A percentile compares a stretch with the other conserved stretches of the same genome.
Conservation (phyloP, 2,329 filamentous ascomycete species). For the Amphichorda felina region DNA sequence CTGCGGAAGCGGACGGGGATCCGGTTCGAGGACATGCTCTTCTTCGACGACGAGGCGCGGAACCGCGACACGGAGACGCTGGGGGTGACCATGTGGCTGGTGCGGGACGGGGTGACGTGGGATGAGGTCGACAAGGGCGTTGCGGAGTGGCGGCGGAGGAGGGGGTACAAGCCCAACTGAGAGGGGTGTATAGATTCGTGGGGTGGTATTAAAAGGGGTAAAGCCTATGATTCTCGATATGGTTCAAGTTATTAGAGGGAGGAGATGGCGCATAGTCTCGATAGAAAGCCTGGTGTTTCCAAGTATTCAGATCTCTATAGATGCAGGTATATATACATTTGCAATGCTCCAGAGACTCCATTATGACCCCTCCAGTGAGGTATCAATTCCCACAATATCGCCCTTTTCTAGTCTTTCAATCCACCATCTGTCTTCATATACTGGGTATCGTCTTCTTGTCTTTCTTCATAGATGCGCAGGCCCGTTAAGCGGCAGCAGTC, state of each 20-base stretch:
- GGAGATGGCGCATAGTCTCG: too few relatives aligned
- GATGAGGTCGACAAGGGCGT: conserved; percentile 72
- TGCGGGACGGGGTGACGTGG: conserved; percentile 67
- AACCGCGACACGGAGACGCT: conserved; percentile 72
- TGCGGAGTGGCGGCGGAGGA: conserved; percentile 66
- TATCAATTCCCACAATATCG: too few relatives aligned
- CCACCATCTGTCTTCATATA: too few relatives aligned
- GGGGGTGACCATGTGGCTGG: conserved; percentile 75
- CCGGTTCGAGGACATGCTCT: conserved; percentile 74
- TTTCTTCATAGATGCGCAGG: not conserved
- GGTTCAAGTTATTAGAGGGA: not conserved
- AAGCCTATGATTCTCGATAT: not conserved
- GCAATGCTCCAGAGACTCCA: not conserved
- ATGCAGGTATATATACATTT: not conserved
- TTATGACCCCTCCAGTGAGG: too few relatives aligned
- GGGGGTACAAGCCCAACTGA: conserved; percentile 27
- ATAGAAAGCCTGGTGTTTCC: too few relatives aligned
- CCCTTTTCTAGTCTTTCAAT: too few relatives aligned
- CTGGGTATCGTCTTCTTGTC: not conserved
- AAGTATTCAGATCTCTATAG: too few relatives aligned
- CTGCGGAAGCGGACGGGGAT: conserved; percentile 62
- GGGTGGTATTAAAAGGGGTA: not conserved
- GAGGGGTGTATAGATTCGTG: not conserved
- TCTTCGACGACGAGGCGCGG: conserved; percentile 86
- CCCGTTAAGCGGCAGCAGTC: not conserved